Base-by-base conservation (phyloP, 768 basidiomycete species). In the Boletellus ananas region DNA sequence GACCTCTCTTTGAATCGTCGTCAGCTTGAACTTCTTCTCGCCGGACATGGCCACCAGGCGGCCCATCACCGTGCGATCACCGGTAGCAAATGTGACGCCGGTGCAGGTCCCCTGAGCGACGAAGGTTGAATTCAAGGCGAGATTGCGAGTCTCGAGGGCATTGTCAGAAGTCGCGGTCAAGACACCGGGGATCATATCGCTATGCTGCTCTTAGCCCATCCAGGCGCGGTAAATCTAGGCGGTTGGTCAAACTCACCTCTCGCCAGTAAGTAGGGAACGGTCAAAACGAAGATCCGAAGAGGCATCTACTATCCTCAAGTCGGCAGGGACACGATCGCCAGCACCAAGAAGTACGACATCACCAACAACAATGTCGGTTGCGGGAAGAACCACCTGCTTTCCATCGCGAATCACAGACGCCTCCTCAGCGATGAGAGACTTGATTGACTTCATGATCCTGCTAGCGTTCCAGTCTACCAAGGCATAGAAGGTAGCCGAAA, bases 311-410 rank as follows among this genome's bases (percentile, higher is more conserved):
- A 84, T 70, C 25, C 82, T 74, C 23, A 83, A 65, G 56, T 84
- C 83, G 0, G 82, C 80, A 6, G 81, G 81, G 5, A 83, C 71
- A 12, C 81, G 74, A 54, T 83, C 78, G 16, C 80, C 80, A 3
- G 79, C 74, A 29, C 69, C 61, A 57, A 82, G 78, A 2, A 70
- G 70, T 45, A 81, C 72, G 33, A 83, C 63, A 54, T 82, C 80
- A 8, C 80, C 80, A 0, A 80, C 80, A 1, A 85, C 73, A 27
- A 85, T 74, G 43, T 81, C 76, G 36, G 76, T 76, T 27, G 81
- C 79, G 17, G 70, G 67, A 3, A 80, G 65, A 17, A 74, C 74
- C 29, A 75, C 71, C 38, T 71, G 72, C 34, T 72, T 71, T 6
- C 75, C 73, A 47, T 81, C 77, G 0, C 81, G 72, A 14, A 79